Evolutionary conservation across 2,329 filamentous ascomycete species (phyloP), one percentile per base, ranked within the genome.

Genomic region (Fusarium liriodendri): DNA sequence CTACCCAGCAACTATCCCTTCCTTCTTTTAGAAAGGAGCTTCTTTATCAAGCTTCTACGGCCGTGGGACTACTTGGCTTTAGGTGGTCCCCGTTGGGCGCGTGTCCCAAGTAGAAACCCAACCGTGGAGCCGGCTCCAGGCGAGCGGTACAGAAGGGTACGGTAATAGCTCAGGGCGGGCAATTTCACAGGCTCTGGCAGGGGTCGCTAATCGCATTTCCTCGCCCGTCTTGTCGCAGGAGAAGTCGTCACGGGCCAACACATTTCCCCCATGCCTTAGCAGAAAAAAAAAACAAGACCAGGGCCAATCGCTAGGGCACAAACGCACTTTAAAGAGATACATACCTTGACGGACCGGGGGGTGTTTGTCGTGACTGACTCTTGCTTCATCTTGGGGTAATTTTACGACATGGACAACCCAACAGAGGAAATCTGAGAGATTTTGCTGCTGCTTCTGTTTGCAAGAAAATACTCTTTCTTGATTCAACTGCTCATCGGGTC

Each of bases 221-320:
- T 20, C 47, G 29, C 25, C 25, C 10, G 50, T 52, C 50, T 11
- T 11, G 50, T 54, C 50, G 50, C 50, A 54, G 50, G 27, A 32
- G 27, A 52, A 37, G 62, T 27, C 52, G 25, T 52, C 42, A 50
- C 38, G 55, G 64, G 64, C 50, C 64, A 72, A 50, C 57, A 32
- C 60, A 47, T 47, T 25, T 25, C 45, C 45, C 42, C 45, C 45
- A 72, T 66, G 22, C 60, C 63, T 68, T 10, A 5, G 22, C 14
- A 27, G 11, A 38, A 59, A 67, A 66, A 67, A 66, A 61, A 45
- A 29, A 67, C 50, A 55, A 50, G 22, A 38, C 35, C 29, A 29
- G 68, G 62, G 50, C 71, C 71, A 73, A 73, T 72, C 71, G 74
- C 13, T 64, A 73, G 60, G 71, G 67, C 63, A 74, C 64, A 58